Evolutionary conservation across 2,329 filamentous ascomycete genomes (phyloP), one percentile per base, ranked within the genome.

Genomic region (Diaporthe capsici): DNA sequence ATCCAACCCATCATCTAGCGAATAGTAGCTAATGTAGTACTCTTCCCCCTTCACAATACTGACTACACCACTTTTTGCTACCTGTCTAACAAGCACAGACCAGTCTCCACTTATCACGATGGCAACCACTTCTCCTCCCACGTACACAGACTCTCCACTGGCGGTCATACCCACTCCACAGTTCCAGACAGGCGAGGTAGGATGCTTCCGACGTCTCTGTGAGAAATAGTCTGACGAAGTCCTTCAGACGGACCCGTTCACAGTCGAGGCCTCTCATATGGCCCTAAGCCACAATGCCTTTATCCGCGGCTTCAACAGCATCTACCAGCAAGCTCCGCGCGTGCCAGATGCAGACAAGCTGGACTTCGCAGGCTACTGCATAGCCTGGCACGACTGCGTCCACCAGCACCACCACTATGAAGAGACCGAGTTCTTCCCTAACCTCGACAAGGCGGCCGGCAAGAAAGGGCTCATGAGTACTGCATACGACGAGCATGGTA

Each of bases 131-230:
- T 44, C 58, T 25, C 75, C 70, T 73, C 74, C 72, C 2, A 75
- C 78, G 31, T 79, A 79, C 73, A 76, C 67, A 2, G 74, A 79
- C 74, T 72, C 70, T n/a, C 78, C 78, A 5, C 58, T 79, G 47
- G 47, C 74, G 20, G 57, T 77, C 49, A 77, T 79, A 12, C 73
- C 47, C 37, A 79, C 77, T 2, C 78, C 77, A 71, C 55, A 71
- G 31, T 71, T 58, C 80, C 82, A 85, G 79, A 82, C 82, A 80
- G 82, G 85, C 79, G 82, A 85, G 81, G 82, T 84, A 6, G 6
- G 57, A 22, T 60, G 20, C 0, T n/a, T 1, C 17, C 7, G 20
- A 84, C 82, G 85, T 81, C 80, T 79, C 80, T 81, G 80, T 3
- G 2, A 31, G 22, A 20, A 9, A 28, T 28, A 28, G 28, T 28